Evolutionary conservation across 2,329 filamentous ascomycete species (phyloP), one percentile per base, ranked within the genome.

Genomic region (Pseudodiploospora longispora): DNA sequence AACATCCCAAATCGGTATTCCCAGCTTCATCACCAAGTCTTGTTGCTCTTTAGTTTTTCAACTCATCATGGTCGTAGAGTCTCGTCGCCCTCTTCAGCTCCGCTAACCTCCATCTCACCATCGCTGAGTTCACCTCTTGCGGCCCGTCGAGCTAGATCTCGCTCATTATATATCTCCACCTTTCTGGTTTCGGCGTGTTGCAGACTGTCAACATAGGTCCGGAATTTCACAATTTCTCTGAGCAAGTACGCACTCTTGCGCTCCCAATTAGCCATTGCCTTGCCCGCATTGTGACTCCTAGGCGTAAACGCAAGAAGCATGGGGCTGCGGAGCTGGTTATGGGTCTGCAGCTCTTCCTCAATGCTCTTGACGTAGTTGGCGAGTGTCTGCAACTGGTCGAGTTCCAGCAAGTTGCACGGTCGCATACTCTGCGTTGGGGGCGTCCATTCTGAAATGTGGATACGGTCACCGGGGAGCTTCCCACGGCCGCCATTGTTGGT

Each of bases 201-300:
- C 41, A 98, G 69, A 31, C 81, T 83, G 62, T 97, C 93, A 53
- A 96, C 90, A 59, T 97, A 98, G 0, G 90, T 97, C 48, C 85
- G 76, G 68, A 95, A 97, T 65, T 97, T 97, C 64, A 97, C 89
- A 62, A 94, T 96, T 68, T 98, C 93, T 32, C 87, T 76, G 9
- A 97, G 74, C 35, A 98, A 69, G 60, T 97, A 95, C 30, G 87
- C 83, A 44, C 87, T 94, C 70, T 97, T 97, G 59, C 85, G 82
- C 70, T 98, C 90, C 91, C 93, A 98, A 64, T 98, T 98, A 19
- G 83, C 76, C 85, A 97, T 91, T 10, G 91, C 88, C 64, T 85
- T 90, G 50, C 71, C 72, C 10, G 83, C 78, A 57, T 97, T 97
- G 33, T 80, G 75, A 49, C 91, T 85, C 30, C 89, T 80, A 3